Conservation (phyloP, 169 alveolate species). For the Theileria sp. region DNA sequence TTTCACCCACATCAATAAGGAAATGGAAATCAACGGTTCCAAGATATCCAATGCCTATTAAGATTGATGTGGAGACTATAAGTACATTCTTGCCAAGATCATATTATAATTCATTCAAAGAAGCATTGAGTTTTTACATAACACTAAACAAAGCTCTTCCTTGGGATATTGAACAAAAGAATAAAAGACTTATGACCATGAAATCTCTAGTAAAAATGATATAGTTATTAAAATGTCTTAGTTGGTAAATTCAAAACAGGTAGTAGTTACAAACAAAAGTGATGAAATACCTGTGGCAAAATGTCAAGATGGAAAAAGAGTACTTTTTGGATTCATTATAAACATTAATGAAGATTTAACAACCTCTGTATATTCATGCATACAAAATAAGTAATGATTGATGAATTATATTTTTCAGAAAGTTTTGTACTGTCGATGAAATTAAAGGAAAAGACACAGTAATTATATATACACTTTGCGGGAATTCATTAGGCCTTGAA, state of each 20-base stretch:
- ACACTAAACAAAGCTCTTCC: constrained; percentile 53
- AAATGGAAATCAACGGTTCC: constrained; percentile 66
- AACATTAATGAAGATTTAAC: constrained; percentile 9
- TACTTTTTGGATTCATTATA: constrained; percentile 58
- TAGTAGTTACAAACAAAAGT: not conserved
- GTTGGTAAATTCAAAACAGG: constrained; percentile 22
- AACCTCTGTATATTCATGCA: constrained; percentile 30
- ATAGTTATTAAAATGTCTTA: constrained; percentile 11
- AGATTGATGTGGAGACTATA: constrained; percentile 20
- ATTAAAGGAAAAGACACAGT: not conserved
- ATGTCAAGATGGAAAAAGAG: constrained; percentile 35
- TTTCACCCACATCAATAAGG: constrained; percentile 39
- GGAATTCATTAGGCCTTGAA: constrained; percentile 54
- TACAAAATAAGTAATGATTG: constrained; percentile 18
- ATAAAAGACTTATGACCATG: constrained; percentile 40
- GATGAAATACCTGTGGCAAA: constrained; percentile 10
- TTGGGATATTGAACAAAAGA: constrained; percentile 53
- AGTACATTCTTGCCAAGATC: constrained; percentile 24
- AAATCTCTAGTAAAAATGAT: not conserved
- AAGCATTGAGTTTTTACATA: constrained; percentile 56
- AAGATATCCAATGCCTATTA: constrained; percentile 59
- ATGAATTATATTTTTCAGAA: constrained; percentile 12
- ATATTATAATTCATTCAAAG: constrained; percentile 36
- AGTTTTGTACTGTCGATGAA: constrained; percentile 20
- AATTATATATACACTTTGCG: constrained; percentile 49